Base-by-base conservation (phyloP, 2,329 filamentous ascomycete species). In the Fusarium sp. region DNA sequence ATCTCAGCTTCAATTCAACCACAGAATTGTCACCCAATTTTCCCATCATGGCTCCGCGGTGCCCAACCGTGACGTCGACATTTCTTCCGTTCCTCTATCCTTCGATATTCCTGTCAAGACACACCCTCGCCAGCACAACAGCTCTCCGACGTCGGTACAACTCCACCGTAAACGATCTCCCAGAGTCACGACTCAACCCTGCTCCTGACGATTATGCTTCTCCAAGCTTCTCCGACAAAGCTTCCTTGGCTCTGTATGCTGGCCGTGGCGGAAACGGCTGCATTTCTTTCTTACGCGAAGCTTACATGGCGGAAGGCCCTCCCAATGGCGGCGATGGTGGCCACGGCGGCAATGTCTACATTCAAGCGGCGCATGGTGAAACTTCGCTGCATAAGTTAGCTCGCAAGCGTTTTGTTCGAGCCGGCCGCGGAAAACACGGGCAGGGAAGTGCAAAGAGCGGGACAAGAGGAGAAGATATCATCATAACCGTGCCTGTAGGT, bases 321-420 rank as follows among this genome's bases (percentile, higher is more conserved):
- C 89, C 96, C 12, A 98, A 99, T 79, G 96, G 96, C 48, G 96
- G 96, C 63, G 94, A 99, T 77, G 96, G 96, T 41, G 96, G 96
- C 7, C 92, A 89, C 57, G 96, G 96, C 66, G 96, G 96, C 38
- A 97, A 92, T 74, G 85, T 99, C 70, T 98, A 97, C 79, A 97
- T 99, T 60, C 95, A 98, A 80, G 94, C 96, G 10, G 89, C 97
- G 3, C 90, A 92, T 56, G 93, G 94, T 62, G 92, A 98, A 80
- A 98, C 94, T 0, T 97, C 93, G 54, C 82, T 99, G 65, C 94
- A 98, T 81, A 98, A 98, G 81, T 85, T 99, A 12, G 91, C 93
- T 2, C 86, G 95, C 39, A 85, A 91, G 71, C 89, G 93, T 3
- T 88, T 93, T 57, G 80, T 95, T 50, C 91, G 92, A 61, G 93